Evolutionary conservation across 768 basidiomycete genomes (phyloP).

Genomic region (Russula sp.): DNA sequence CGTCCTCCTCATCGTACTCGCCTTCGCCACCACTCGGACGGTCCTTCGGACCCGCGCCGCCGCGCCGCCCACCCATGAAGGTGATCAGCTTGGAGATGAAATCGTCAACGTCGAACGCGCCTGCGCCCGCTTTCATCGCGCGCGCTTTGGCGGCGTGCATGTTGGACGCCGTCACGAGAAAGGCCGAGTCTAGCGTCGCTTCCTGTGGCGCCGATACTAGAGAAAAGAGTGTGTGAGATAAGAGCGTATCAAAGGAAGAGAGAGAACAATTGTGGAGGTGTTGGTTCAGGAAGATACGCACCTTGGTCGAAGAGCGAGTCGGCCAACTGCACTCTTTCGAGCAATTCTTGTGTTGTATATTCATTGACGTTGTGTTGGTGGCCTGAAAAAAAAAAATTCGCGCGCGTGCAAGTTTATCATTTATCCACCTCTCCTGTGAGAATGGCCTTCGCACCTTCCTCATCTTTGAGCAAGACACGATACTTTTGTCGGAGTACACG

Average conservation of each 20-base stretch:
- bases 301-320: slow-evolving; percentile 63
- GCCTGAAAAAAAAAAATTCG: slow-evolving; percentile 6
- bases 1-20: slow-evolving; percentile 39
- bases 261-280: neutral
- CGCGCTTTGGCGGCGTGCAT: slow-evolving; percentile 86
- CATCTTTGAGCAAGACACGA: slow-evolving; percentile 52
- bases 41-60: slow-evolving; percentile 31
- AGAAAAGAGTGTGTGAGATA: neutral
- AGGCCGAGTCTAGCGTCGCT: slow-evolving; percentile 82
- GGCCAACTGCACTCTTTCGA: slow-evolving; percentile 49
- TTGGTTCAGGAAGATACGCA: slow-evolving; percentile 25
- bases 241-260: neutral
- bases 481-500: slow-evolving; percentile 69
- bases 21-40: slow-evolving; percentile 40
- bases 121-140: slow-evolving; percentile 80
- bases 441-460: neutral
- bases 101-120: slow-evolving; percentile 89
- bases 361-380: slow-evolving; percentile 50
- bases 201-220: slow-evolving; percentile 44
- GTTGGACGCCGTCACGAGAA: slow-evolving; percentile 71
- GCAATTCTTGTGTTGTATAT: slow-evolving; percentile 49
- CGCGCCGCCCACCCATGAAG: slow-evolving; percentile 68
- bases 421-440: neutral
- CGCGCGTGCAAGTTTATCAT: neutral
- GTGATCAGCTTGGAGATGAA: slow-evolving; percentile 70